These are phyloP conservation scores for Tetrapisispora iriomotensis DNA, from an alignment of 805 yeast genomes.

Conservation along the genomic window DNA sequence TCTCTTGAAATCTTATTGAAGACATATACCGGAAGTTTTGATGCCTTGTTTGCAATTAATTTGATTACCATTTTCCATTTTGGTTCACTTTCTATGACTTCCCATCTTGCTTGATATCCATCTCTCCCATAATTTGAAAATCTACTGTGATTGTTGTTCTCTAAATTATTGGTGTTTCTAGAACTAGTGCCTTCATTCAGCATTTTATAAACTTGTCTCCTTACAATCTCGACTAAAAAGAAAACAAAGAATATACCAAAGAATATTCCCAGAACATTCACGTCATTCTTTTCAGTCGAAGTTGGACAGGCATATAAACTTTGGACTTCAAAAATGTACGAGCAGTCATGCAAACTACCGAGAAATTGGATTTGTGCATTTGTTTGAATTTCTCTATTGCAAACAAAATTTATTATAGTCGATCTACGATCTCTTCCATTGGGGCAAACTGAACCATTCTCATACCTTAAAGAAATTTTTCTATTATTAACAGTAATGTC, in stretches of 20 bases:
- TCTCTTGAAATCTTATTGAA: not conserved
- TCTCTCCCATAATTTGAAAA: not conserved
- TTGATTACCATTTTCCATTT: not conserved
- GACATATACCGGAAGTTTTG: not conserved
- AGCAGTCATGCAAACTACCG: constrained; percentile 67
- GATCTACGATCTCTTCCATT: constrained; percentile 49
- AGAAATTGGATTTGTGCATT: constrained; percentile 60
- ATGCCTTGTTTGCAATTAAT: not conserved
- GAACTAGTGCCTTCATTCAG: not conserved
- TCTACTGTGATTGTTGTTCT: not conserved
- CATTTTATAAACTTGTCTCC: constrained; percentile 21
- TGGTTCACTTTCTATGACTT: constrained; percentile 16
- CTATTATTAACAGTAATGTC: constrained; percentile 19
- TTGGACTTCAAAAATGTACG: constrained; percentile 73
- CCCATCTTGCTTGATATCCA: constrained; percentile 19
- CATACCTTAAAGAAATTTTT: constrained; percentile 60
- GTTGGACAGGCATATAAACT: constrained; percentile 84
- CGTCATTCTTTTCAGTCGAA: constrained; percentile 53
- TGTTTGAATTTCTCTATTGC: constrained; percentile 64
- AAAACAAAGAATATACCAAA: constrained; percentile 38
- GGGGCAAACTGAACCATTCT: constrained; percentile 55
- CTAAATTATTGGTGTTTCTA: not conserved
- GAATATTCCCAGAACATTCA: constrained; percentile 58
- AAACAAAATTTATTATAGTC: constrained; percentile 59
- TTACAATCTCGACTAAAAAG: constrained; percentile 31